phyloP scores from a whole-genome alignment of 108 stramenopile genomes.

The Cyclotella sp. region DNA sequence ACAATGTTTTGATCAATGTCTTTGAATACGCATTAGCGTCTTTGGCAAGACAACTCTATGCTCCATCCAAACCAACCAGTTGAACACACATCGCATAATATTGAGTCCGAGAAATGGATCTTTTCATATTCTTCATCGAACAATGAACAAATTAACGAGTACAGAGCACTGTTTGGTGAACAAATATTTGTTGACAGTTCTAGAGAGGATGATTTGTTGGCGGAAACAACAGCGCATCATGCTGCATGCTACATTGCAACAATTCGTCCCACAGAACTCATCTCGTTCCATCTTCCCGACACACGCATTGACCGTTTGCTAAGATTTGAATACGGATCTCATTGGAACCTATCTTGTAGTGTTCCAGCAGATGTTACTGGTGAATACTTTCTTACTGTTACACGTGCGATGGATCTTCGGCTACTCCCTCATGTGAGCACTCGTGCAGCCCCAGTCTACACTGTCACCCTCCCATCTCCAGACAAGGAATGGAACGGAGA shows the following conservation, averaged over 20 bases:
- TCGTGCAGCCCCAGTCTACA: constrained; percentile 81
- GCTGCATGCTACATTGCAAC: constrained; percentile 74
- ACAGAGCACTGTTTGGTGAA: constrained; percentile 70
- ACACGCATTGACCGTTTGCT: constrained; percentile 79
- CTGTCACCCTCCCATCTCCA: constrained; percentile 71
- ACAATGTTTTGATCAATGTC: no score
- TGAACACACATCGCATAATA: constrained; percentile 11
- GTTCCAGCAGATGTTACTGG: constrained; percentile 75
- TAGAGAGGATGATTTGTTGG: constrained; percentile 30
- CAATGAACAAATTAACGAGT: constrained; percentile 60
- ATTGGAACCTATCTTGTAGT: constrained; percentile 76
- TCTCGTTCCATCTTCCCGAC: constrained; percentile 84
- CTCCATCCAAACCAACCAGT: constrained; percentile 57
- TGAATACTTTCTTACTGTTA: constrained; percentile 63
- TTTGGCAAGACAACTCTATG: constrained; percentile 93
- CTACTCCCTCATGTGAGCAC: constrained; percentile 74
- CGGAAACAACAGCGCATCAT: constrained; percentile 76
- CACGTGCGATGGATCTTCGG: constrained; percentile 66
- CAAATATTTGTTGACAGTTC: constrained; percentile 38
- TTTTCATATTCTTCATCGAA: constrained; percentile 38
- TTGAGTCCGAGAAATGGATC: constrained; percentile 6
- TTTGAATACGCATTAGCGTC: constrained; percentile 29
- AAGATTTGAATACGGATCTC: constrained; percentile 71
- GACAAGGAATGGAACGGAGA: constrained; percentile 74
- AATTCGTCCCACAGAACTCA: constrained; percentile 58